phyloP scores from a whole-genome alignment of 2,329 filamentous ascomycete genomes.

The Zymoseptoria pseudotritici region DNA sequence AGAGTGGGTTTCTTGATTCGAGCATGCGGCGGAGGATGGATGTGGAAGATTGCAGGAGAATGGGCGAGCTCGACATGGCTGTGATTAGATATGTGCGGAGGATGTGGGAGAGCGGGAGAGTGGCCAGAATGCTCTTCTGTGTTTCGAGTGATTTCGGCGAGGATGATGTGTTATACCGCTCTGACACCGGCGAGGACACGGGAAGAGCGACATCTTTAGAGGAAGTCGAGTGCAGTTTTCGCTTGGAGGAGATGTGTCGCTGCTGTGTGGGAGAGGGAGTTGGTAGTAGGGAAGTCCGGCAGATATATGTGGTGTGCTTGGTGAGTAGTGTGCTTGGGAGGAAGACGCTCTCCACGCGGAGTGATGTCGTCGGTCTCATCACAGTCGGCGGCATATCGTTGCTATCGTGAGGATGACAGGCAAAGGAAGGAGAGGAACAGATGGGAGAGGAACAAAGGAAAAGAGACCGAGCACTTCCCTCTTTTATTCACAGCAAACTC shows the following conservation, averaged over 20 bases:
- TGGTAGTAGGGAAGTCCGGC: not conserved
- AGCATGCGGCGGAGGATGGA: slow-evolving; percentile 62
- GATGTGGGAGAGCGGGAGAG: slow-evolving; percentile 59
- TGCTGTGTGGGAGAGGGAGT: not conserved
- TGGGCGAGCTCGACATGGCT: slow-evolving; percentile 60
- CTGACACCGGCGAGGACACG: not conserved
- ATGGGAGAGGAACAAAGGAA: not conserved
- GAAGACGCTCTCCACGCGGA: slow-evolving; percentile 1
- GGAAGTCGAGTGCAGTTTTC: slow-evolving; percentile 3
- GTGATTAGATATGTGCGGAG: slow-evolving; percentile 64
- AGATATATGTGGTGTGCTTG: not conserved
- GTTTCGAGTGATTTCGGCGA: not conserved
- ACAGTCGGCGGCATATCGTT: not conserved
- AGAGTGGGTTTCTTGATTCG: slow-evolving; percentile 56
- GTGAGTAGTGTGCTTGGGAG: not conserved
- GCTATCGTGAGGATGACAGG: not conserved
- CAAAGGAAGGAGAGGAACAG: not conserved
- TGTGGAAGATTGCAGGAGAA: slow-evolving; percentile 64
- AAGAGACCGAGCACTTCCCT: not conserved
- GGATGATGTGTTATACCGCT: not conserved
- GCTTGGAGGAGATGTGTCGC: not conserved
- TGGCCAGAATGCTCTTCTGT: slow-evolving; percentile 42
- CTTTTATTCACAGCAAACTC: not conserved
- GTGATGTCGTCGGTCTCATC: not conserved
- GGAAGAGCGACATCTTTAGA: not conserved